Conservation (phyloP, 106 monocot species). For the Acanthochlamys bracteata region DNA sequence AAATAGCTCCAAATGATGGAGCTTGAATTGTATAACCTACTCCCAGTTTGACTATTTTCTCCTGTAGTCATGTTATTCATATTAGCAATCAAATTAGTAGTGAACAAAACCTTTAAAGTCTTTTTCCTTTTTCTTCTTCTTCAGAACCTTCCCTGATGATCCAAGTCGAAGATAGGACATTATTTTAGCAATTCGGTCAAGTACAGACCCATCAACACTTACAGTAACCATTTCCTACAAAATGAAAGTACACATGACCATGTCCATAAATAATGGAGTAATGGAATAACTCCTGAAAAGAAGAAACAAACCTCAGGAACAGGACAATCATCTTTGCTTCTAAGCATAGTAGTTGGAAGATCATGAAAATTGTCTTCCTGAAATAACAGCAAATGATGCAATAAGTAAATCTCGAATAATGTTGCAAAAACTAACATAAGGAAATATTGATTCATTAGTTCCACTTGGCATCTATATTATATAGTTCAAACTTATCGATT, state of each 20-base stretch:
- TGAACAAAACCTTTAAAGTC: constrained; percentile 52
- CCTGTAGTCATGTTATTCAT: too few species aligned
- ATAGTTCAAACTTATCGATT: too few species aligned
- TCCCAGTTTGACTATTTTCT: too few species aligned
- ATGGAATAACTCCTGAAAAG: background rate
- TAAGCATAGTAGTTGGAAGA: constrained; percentile 87
- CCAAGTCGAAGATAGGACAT: constrained; percentile 99
- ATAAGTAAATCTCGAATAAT: background rate
- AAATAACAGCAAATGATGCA: too few species aligned
- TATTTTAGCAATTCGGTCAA: constrained; percentile 98
- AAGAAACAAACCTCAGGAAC: constrained; percentile 57
- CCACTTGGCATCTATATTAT: too few species aligned
- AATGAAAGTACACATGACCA: constrained; percentile 4
- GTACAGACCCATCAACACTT: constrained; percentile 90
- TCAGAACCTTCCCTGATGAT: constrained; percentile 94
- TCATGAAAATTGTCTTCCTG: constrained; percentile 84
- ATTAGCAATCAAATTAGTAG: too few species aligned
- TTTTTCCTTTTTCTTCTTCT: constrained; percentile 97
- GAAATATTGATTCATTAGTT: too few species aligned
- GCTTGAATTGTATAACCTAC: too few species aligned
- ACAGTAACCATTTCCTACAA: constrained; percentile 90
- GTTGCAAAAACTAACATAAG: too few species aligned
- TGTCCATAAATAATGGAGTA: too few species aligned
- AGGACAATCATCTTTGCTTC: constrained; percentile 97
- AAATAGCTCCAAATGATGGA: too few species aligned